phyloP scores from a whole-genome alignment of 2,329 filamentous ascomycete species.

The Xylariales sp. region DNA sequence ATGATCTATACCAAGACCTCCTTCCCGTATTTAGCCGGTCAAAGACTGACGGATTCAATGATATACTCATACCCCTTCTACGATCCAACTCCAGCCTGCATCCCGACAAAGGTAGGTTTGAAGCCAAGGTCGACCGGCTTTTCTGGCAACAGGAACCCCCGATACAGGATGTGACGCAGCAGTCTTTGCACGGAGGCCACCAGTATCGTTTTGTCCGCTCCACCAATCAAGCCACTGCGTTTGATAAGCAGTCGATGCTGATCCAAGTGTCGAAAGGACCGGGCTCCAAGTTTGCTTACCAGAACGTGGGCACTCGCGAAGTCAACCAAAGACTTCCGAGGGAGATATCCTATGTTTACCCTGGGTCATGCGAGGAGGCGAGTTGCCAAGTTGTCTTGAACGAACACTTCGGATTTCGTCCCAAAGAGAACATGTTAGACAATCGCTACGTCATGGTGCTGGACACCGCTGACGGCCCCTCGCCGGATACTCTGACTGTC shows the following conservation, averaged over 20 bases:
- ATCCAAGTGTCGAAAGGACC: constrained; percentile 26
- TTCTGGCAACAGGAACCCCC: constrained; percentile 74
- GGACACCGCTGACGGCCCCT: constrained; percentile 66
- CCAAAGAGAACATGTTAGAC: constrained; percentile 52
- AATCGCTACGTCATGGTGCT: constrained; percentile 69
- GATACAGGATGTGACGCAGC: constrained; percentile 37
- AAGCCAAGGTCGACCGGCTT: constrained; percentile 58
- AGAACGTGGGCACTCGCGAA: constrained; percentile 45
- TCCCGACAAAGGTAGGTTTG: constrained; percentile 44
- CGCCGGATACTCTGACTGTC: constrained; percentile 54
- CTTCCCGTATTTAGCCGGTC: constrained; percentile 73
- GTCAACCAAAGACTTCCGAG: constrained; percentile 50
- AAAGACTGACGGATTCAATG: constrained; percentile 67
- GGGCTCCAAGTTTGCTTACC: constrained; percentile 53
- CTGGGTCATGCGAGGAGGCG: constrained; percentile 49
- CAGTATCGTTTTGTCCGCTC: constrained; percentile 69
- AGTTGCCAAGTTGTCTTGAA: constrained; percentile 43
- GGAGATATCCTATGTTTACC: constrained; percentile 56
- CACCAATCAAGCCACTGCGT: constrained; percentile 51
- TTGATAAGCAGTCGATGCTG: constrained; percentile 49
- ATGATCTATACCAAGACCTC: constrained; percentile 59
- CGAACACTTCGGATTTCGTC: constrained; percentile 46
- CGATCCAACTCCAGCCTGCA: constrained; percentile 43
- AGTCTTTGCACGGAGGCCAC: constrained; percentile 64
- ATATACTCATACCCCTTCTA: constrained; percentile 69